These are phyloP conservation scores for Leptosphaerulina australis DNA, from an alignment of 2,329 filamentous ascomycete genomes.

Conservation along the genomic window DNA sequence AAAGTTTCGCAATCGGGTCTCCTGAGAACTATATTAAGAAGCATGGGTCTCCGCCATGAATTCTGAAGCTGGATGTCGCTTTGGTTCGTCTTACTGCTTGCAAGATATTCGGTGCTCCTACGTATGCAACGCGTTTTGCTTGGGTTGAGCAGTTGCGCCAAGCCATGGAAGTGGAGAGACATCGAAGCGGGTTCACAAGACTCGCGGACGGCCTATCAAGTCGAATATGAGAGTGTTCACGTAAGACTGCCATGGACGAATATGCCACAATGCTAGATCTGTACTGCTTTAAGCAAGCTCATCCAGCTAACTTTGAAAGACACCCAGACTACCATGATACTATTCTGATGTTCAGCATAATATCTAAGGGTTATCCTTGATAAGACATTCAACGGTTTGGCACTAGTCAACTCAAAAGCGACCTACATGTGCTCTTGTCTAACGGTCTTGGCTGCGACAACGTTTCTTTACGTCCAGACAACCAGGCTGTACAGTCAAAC, in stretches of 20 bases:
- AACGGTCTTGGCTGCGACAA: not conserved
- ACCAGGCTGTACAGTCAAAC: not conserved
- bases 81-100: not conserved
- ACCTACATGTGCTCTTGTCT: not conserved
- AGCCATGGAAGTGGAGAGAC: not conserved
- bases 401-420: not conserved
- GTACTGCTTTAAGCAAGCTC: not conserved
- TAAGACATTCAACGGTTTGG: not conserved
- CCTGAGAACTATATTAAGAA: not conserved
- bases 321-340: not conserved
- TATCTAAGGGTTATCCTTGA: not conserved
- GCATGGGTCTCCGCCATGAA: not conserved
- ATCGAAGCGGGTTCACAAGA: not conserved
- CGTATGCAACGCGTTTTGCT: not conserved
- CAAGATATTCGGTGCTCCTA: not conserved
- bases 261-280: not conserved
- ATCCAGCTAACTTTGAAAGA: not conserved
- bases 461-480: not conserved
- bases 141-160: not conserved
- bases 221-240: not conserved
- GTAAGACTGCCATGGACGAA: too few species aligned
- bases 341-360: not conserved
- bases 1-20: not conserved
- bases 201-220: not conserved
- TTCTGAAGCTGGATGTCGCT: not conserved